A percentile compares a stretch with the other conserved stretches of the same genome.
phyloP scores from a whole-genome alignment of 2,329 filamentous ascomycete species.

The Sporothrix phasma region DNA sequence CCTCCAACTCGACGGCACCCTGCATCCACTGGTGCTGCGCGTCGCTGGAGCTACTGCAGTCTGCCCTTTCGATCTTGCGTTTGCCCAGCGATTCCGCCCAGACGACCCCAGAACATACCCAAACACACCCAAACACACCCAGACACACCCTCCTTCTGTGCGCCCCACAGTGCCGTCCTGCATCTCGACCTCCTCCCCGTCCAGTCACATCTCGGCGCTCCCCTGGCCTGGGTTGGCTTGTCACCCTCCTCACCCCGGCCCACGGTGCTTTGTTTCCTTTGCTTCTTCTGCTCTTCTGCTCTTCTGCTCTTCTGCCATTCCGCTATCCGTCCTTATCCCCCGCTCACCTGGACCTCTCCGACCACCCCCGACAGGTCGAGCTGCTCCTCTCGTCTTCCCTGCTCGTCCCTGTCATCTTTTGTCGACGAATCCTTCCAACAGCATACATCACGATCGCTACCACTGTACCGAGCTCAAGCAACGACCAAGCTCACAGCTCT shows the following conservation, averaged over 20 bases:
- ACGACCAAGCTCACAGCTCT: too few species aligned
- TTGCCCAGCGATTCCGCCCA: background rate
- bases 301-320: too few species aligned
- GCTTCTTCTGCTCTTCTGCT: too few species aligned
- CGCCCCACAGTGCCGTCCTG: slow-evolving; percentile 6
- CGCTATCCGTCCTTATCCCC: background rate
- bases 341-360: slow-evolving; percentile 2
- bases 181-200: slow-evolving; percentile 6
- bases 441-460: background rate
- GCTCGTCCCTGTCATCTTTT: background rate
- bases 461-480: too few species aligned
- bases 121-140: background rate
- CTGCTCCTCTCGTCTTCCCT: background rate
- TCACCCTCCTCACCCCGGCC: slow-evolving; percentile 6
- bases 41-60: slow-evolving; percentile 18
- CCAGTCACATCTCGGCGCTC: slow-evolving; percentile 12
- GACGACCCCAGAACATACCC: too few species aligned
- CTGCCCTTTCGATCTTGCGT: background rate
- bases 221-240: slow-evolving; percentile 8
- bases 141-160: background rate
- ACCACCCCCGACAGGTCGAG: background rate
- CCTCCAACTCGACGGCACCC: slow-evolving; percentile 4
- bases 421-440: background rate
- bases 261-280: background rate
- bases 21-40: slow-evolving; percentile 11